phyloP scores from a whole-genome alignment of 2,329 filamentous ascomycete genomes.

The Uncinocarpus reesii region DNA sequence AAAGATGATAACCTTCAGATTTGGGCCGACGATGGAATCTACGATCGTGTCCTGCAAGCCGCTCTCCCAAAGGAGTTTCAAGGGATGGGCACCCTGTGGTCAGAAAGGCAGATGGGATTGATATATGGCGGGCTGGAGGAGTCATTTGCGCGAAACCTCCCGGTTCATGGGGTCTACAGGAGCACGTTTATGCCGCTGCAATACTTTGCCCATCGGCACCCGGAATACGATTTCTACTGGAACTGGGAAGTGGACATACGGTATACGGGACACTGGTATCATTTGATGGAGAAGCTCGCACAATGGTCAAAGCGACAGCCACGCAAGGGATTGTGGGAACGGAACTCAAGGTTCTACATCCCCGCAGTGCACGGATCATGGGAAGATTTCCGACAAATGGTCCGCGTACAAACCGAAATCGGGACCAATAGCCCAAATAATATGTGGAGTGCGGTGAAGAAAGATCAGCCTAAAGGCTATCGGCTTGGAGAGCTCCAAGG shows the following conservation, averaged over 20 bases:
- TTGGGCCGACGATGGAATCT: constrained; percentile 66
- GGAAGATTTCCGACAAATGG: constrained; percentile 70
- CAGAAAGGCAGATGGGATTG: constrained; percentile 81
- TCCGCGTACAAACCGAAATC: constrained; percentile 63
- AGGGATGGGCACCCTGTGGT: constrained; percentile 84
- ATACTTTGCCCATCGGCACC: constrained; percentile 78
- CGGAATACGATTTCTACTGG: constrained; percentile 86
- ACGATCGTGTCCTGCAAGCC: constrained; percentile 60
- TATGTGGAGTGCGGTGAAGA: constrained; percentile 49
- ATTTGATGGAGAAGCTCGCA: constrained; percentile 58
- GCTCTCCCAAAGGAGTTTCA: constrained; percentile 72
- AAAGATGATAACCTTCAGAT: constrained; percentile 69
- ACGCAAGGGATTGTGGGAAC: constrained; percentile 70
- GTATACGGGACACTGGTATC: constrained; percentile 79
- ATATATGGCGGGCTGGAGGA: constrained; percentile 83
- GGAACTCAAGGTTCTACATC: constrained; percentile 66
- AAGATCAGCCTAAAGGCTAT: constrained; percentile 16
- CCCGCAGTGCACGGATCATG: constrained; percentile 65
- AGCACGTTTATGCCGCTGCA: constrained; percentile 91
- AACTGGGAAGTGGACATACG: constrained; percentile 92
- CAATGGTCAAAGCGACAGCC: constrained; percentile 63
- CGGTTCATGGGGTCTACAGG: constrained; percentile 85
- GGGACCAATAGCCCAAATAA: constrained; percentile 56
- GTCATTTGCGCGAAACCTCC: constrained; percentile 59
- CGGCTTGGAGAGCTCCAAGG: constrained; percentile 24